Evolutionary conservation across 495 filamentous ascomycete genomes (phyloP), one percentile per base, ranked within the genome.

Genomic region (Achaetomiella virescens): DNA sequence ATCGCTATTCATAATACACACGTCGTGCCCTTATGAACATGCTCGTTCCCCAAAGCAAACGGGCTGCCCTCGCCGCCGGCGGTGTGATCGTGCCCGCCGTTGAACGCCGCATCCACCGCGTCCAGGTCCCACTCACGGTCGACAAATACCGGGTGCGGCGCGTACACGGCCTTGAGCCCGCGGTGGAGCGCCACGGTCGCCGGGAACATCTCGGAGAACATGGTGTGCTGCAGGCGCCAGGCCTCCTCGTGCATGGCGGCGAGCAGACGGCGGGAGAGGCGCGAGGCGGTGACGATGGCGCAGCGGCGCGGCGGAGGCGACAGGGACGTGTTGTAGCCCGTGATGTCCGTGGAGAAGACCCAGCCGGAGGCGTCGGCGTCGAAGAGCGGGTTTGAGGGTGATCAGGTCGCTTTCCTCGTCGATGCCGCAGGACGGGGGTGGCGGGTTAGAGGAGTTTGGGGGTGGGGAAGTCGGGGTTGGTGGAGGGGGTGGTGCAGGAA

Each of bases 191-290:
- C 90, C 43, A 84, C 78, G 7, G 85, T 85, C 22, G 88, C 81
- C 2, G 91, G 88, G 81, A 87, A 96, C 91, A 97, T 97, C 70
- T 98, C 93, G 11, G 84, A 84, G 73, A 95, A 97, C 84, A 93
- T 93, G 60, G 80, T 84, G 70, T 93, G 92, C 27, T 83, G 84
- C 43, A 86, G 78, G 35, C 88, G 77, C 47, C 79, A 81, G 20
- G 85, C 92, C 66, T 97, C 92, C 50, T 83, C 79, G 71, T 98
- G 93, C 93, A 98, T 98, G 11, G 84, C 87, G 17, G 69, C 69
- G 20, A 98, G 78, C 2, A 98, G 79, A 21, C 90, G 85, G 45
- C 85, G 84, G 8, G 87, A 91, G 12, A 97, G 78, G 2, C 93
- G 82, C 2, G 83, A 84, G 2, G 89, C 84, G 6, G 92, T 90